These are phyloP conservation scores for Phaeosphaeria sp. DNA, from an alignment of 2,329 filamentous ascomycete genomes.

Conservation along the genomic window DNA sequence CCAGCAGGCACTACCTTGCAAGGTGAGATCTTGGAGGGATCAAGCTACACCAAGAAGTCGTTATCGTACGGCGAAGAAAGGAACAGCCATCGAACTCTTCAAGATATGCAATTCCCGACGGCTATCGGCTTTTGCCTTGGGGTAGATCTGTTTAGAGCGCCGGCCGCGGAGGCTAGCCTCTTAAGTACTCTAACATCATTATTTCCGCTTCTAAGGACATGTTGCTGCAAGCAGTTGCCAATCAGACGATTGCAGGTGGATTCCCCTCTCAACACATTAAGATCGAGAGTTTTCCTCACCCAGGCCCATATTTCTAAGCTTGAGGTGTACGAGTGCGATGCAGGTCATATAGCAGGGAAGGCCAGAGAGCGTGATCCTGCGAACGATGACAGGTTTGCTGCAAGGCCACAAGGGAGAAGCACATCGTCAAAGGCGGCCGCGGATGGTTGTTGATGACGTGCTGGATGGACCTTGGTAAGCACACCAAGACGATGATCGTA, in stretches of 20 bases:
- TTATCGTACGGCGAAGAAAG: neutral
- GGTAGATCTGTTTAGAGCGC: slow-evolving; percentile 4
- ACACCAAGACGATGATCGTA: neutral
- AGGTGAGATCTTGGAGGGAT: neutral
- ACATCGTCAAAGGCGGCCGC: neutral
- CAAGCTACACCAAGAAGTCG: neutral
- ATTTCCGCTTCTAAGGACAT: neutral
- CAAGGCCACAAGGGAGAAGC: neutral
- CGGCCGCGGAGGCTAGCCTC: slow-evolving; percentile 31
- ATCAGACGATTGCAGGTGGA: neutral
- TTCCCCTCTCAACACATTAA: slow-evolving; percentile 5
- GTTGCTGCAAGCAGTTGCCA: neutral
- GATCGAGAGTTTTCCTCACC: neutral
- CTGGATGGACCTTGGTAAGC: neutral
- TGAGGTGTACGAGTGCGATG: neutral
- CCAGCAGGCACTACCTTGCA: slow-evolving; percentile 1
- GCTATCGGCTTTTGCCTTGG: neutral
- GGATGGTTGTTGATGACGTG: neutral
- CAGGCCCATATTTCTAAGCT: slow-evolving; percentile 8
- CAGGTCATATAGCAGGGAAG: neutral
- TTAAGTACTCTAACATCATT: neutral
- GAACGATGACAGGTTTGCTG: neutral
- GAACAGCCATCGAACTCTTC: neutral
- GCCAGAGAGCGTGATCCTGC: neutral
- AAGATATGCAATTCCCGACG: neutral